Conservation (phyloP, 345 rosid species). For the Psidium guajava region DNA sequence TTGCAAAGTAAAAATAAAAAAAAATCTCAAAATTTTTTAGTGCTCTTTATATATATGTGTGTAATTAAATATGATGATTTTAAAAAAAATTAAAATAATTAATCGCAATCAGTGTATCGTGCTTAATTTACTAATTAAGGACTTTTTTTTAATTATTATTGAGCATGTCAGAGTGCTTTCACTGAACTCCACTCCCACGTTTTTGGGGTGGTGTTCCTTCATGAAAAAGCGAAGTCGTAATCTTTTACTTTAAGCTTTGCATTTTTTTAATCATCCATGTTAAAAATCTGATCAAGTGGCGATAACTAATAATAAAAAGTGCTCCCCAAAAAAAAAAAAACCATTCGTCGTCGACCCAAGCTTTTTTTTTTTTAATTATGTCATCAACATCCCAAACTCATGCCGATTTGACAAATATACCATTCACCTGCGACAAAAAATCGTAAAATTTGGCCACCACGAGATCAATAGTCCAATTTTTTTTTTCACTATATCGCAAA, state of each 20-base stretch:
- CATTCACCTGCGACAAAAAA: background rate
- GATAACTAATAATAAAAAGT: background rate
- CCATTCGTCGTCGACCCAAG: background rate
- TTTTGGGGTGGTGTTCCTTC: background rate
- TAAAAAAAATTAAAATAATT: background rate
- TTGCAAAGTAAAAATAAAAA: too few species aligned
- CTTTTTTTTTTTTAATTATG: background rate
- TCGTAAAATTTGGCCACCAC: accelerated
- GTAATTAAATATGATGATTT: background rate
- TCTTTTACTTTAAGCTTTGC: background rate
- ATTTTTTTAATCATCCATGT: background rate
- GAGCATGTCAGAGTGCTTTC: background rate
- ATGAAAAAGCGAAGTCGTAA: background rate
- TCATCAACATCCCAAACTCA: background rate
- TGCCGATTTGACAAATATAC: background rate
- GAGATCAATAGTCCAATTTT: background rate
- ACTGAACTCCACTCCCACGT: background rate
- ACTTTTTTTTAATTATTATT: background rate
- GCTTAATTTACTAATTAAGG: background rate
- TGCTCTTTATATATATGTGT: background rate
- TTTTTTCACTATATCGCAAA: background rate
- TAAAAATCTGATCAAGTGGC: background rate
- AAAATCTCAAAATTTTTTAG: too few species aligned
- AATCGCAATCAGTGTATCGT: background rate
- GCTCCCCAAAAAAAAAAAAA: background rate